A percentile compares a stretch with the other conserved stretches of the same genome.
phyloP scores from a whole-genome alignment of 1,139 yeast genomes.

The Waltiozyma sp. region DNA sequence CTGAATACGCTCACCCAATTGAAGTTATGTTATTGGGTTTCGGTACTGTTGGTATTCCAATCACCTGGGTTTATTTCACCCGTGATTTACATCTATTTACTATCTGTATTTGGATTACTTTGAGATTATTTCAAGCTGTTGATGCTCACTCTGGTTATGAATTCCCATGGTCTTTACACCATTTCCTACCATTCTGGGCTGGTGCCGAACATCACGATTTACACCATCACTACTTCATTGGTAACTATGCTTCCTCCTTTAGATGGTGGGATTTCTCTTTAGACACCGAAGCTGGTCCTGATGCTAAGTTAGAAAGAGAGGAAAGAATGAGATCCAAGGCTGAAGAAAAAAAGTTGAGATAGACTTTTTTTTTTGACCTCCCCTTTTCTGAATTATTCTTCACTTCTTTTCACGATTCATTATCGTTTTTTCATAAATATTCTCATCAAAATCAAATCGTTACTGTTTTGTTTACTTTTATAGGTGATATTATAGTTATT shows the following conservation, averaged over 20 bases:
- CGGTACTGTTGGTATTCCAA: conserved; percentile 83
- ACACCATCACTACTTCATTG: conserved; percentile 68
- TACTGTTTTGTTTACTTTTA: too few species aligned
- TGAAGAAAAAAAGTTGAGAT: conserved; percentile 11
- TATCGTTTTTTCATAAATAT: background rate
- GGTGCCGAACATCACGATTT: conserved; percentile 92
- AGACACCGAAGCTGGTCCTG: conserved; percentile 51
- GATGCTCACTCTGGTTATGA: conserved; percentile 91
- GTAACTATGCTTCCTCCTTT: conserved; percentile 77
- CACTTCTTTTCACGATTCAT: too few species aligned
- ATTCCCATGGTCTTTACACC: conserved; percentile 82
- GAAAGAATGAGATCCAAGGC: conserved; percentile 20
- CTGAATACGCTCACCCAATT: conserved; percentile 84
- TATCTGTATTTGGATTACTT: conserved; percentile 61
- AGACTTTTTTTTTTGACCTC: too few species aligned
- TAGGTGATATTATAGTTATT: too few species aligned
- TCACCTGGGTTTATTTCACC: conserved; percentile 45
- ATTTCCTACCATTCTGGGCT: conserved; percentile 81
- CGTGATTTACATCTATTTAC: conserved; percentile 63
- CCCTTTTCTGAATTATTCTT: too few species aligned
- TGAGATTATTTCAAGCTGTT: conserved; percentile 76
- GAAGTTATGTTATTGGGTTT: conserved; percentile 77
- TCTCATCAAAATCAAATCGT: background rate
- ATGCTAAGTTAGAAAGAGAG: conserved; percentile 21
- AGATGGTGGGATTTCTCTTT: conserved; percentile 74